Conservation (phyloP, 2,329 filamentous ascomycete species). For the Cercospora sojina region DNA sequence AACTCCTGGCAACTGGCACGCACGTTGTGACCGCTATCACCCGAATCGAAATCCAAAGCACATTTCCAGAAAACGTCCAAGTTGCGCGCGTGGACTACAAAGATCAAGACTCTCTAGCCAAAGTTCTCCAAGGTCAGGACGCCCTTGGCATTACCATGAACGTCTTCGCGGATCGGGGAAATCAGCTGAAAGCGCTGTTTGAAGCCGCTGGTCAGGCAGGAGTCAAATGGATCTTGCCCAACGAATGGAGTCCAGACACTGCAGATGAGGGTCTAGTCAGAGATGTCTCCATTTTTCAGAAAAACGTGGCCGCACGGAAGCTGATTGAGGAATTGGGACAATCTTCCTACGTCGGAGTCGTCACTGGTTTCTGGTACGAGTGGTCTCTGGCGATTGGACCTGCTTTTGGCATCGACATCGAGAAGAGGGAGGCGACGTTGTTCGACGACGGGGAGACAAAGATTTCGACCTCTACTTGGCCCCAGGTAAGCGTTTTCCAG, state of each 20-base stretch:
- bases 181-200: background rate
- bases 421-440: background rate
- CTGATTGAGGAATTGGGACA: background rate
- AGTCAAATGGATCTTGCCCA: background rate
- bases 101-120: background rate
- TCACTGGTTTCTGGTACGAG: background rate
- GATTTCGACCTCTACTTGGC: background rate
- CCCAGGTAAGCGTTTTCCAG: background rate
- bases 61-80: background rate
- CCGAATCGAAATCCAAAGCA: background rate
- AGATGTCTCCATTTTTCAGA: background rate
- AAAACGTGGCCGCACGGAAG: background rate
- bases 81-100: background rate
- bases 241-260: background rate
- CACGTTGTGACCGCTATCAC: background rate
- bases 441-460: background rate
- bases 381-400: background rate
- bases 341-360: background rate
- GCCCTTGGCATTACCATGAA: background rate
- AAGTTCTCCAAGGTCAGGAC: background rate
- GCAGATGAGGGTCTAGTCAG: background rate
- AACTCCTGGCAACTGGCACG: background rate
- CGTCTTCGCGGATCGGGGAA: background rate
- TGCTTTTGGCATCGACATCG: background rate
- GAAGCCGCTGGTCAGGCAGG: background rate